These are phyloP conservation scores for Ulmus americana DNA, from an alignment of 331 rosid species.

Conservation along the genomic window DNA sequence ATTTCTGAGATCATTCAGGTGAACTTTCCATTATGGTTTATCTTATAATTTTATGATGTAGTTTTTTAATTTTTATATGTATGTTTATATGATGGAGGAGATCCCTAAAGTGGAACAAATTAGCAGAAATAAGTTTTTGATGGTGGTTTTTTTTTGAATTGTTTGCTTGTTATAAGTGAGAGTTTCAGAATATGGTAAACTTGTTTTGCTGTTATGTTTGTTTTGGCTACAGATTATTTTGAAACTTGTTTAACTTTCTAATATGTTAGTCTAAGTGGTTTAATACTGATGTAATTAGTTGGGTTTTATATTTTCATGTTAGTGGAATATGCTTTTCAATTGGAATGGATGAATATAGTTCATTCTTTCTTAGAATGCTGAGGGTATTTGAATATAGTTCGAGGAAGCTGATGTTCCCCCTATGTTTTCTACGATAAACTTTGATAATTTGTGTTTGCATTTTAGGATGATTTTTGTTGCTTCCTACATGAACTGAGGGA, in stretches of 20 bases:
- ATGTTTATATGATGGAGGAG: too few species aligned
- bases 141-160: neutral
- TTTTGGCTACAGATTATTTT: neutral
- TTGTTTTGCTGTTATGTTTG: neutral
- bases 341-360: neutral
- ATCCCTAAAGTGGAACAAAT: too few species aligned
- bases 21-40: neutral
- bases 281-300: neutral
- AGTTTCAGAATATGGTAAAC: neutral
- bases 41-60: neutral
- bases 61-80: neutral
- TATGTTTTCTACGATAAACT: neutral
- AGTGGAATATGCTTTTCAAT: neutral
- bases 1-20: slow-evolving; percentile 50
- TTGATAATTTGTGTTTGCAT: too few species aligned
- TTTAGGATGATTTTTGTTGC: too few species aligned
- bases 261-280: neutral
- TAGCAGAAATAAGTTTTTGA: too few species aligned
- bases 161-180: neutral
- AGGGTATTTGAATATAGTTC: neutral
- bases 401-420: neutral
- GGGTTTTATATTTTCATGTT: neutral
- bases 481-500: too few species aligned
- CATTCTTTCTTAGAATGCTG: neutral
- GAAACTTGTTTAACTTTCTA: neutral